Evolutionary conservation across 352 stramenopile genomes (phyloP).

Genomic region (Phytopythium chamaehyphon): DNA sequence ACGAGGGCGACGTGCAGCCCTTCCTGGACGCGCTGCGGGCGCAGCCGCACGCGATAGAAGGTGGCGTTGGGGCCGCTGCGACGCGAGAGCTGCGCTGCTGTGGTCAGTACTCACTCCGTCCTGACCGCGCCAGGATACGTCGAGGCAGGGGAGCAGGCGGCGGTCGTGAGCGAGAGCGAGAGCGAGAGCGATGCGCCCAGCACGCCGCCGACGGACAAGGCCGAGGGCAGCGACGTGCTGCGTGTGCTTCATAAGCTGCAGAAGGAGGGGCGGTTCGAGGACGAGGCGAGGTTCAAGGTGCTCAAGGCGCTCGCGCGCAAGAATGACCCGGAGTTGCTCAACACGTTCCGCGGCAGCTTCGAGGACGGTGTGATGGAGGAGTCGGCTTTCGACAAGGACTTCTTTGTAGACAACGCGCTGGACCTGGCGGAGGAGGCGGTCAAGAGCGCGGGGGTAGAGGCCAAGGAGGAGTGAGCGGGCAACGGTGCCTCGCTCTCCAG

Average conservation of each 20-base stretch:
- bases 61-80: conserved; percentile 11
- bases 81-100: not conserved
- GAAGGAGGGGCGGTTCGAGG: conserved; percentile 68
- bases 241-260: conserved; percentile 72
- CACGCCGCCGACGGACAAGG: conserved; percentile 22
- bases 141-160: conserved; percentile 15
- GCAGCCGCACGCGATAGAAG: conserved; percentile 63
- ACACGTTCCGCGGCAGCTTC: conserved; percentile 79
- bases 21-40: conserved; percentile 56
- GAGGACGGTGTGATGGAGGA: conserved; percentile 44
- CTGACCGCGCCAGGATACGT: conserved; percentile 22
- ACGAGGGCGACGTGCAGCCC: conserved; percentile 48
- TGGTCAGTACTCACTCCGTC: not conserved
- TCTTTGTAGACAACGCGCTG: conserved; percentile 81
- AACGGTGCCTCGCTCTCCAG: not conserved
- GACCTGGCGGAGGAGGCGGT: conserved; percentile 73
- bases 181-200: conserved; percentile 8
- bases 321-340: conserved; percentile 71
- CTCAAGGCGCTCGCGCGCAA: conserved; percentile 85
- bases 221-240: conserved; percentile 61
- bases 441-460: conserved; percentile 1
- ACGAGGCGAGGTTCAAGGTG: conserved; percentile 67
- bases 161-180: conserved; percentile 20
- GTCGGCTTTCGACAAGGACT: conserved; percentile 65
- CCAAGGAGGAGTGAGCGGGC: not conserved